Evolutionary conservation across 352 stramenopile species (phyloP), one percentile per base, ranked within the genome.

Genomic region (Pythium dissimile): DNA sequence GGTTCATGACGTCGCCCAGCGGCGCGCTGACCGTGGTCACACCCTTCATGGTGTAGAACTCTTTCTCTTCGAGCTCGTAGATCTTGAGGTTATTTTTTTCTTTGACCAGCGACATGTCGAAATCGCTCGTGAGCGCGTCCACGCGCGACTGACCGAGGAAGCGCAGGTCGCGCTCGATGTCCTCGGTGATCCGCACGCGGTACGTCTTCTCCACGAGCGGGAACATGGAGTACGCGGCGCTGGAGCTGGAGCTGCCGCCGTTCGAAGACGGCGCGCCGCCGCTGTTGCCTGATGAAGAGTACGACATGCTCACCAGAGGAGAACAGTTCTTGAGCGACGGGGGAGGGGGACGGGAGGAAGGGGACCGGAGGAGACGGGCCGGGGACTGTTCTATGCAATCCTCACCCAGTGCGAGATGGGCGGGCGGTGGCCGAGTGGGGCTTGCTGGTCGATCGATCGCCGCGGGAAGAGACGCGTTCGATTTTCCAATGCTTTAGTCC

Each of bases 21-120:
- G 75, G 77, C 4, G 82, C 80, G 54, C 74, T 84, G 34, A 90
- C 78, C 10, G 72, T 86, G 1, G 79, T 75, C 35, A 91, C 80
- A 37, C 78, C 82, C 37, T 90, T 89, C 81, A 94, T 92, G 0
- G 84, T 94, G 71, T 82, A 92, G 62, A 94, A 91, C 58, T 94
- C 84, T 45, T 90, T 84, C 54, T 92, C 81, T 27, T 64, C 67
- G 23, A 91, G 64, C 59, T 94, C 84, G 55, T 80, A 94, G 27
- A 94, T 62, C 73, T 92, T 73, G 20, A 94, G 47, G 20, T 75
- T 73, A 51, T 43, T 58, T 44, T 88, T 88, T 5, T 92, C 79
- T 62, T 89, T 91, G 34, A 92, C 45, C 10, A 86, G 64, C 53
- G 78, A 71, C 84, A 94, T 94, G 54, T 83, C 73, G 46, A 92